These are phyloP conservation scores for Lentinula novae-zelandiae DNA, from an alignment of 1,284 basidiomycete genomes.

Conservation along the genomic window DNA sequence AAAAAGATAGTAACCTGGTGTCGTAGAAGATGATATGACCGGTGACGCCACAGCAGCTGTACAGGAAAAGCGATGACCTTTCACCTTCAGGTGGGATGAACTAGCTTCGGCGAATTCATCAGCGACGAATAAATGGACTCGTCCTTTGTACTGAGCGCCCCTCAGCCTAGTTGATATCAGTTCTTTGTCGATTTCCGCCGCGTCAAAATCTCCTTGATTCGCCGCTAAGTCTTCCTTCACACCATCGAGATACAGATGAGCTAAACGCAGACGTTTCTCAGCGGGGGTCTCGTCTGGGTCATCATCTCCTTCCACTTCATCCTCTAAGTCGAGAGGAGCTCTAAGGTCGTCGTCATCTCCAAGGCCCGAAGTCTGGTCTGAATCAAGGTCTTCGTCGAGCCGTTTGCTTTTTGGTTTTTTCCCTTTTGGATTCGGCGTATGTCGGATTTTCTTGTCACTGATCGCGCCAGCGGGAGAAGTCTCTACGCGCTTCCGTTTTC, in stretches of 20 bases:
- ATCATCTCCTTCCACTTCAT: conserved; percentile 68
- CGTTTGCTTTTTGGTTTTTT: conserved; percentile 9
- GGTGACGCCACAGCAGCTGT: conserved; percentile 74
- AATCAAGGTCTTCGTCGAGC: conserved; percentile 70
- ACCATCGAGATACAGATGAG: conserved; percentile 86
- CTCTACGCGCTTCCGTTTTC: conserved; percentile 16
- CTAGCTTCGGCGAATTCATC: conserved; percentile 48
- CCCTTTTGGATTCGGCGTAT: neutral
- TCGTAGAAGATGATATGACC: conserved; percentile 27
- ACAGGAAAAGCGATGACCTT: conserved; percentile 73
- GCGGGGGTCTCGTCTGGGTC: conserved; percentile 90
- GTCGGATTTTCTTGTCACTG: neutral
- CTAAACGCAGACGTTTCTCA: conserved; percentile 88
- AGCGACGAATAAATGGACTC: conserved; percentile 79
- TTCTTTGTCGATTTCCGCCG: conserved; percentile 90
- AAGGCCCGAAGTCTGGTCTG: conserved; percentile 58
- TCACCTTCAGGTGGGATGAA: conserved; percentile 49
- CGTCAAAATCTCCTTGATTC: conserved; percentile 78
- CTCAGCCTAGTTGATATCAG: conserved; percentile 87
- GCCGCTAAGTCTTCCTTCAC: conserved; percentile 73
- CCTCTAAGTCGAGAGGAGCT: conserved; percentile 49
- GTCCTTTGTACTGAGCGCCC: conserved; percentile 85
- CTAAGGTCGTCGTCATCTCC: conserved; percentile 80
- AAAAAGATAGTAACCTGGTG: conserved; percentile 61
- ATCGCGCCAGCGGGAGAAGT: neutral